These are phyloP conservation scores for Suillus plorans DNA, from an alignment of 768 basidiomycete species.

Conservation along the genomic window DNA sequence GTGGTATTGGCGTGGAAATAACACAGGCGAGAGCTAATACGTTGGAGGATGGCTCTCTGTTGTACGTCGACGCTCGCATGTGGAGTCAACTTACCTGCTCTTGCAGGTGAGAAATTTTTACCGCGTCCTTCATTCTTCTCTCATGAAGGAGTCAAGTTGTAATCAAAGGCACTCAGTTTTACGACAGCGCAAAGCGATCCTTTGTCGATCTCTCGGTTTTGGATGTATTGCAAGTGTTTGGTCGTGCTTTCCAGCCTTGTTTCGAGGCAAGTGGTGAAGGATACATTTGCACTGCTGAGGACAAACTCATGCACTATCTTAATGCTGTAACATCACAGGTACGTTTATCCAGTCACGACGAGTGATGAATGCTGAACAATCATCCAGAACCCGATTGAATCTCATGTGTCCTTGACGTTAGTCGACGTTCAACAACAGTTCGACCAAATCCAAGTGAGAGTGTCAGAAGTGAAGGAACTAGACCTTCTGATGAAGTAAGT, in stretches of 20 bases:
- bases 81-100: constrained; percentile 98
- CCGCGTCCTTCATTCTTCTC: constrained; percentile 6
- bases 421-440: constrained; percentile 51
- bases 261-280: constrained; percentile 93
- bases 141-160: constrained; percentile 52
- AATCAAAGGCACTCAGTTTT: constrained; percentile 97
- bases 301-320: constrained; percentile 90
- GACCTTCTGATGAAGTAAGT: constrained; percentile 62
- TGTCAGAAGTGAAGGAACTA: constrained; percentile 85
- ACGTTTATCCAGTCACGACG: constrained; percentile 15
- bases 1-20: constrained; percentile 2
- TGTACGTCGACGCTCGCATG: constrained; percentile 98
- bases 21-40: not conserved
- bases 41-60: constrained; percentile 72
- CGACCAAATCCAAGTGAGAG: constrained; percentile 91
- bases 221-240: constrained; percentile 97
- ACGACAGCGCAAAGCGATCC: constrained; percentile 85
- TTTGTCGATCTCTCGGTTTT: constrained; percentile 93
- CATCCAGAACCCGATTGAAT: constrained; percentile 88
- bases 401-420: constrained; percentile 39
- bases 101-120: constrained; percentile 64
- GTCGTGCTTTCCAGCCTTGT: constrained; percentile 88
- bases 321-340: constrained; percentile 87
- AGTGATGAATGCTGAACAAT: not conserved
- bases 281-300: constrained; percentile 92